A percentile compares a stretch with the other conserved stretches of the same genome.
phyloP scores from a whole-genome alignment of 371 early-diverging fungal genomes.

The Mucor sp. region DNA sequence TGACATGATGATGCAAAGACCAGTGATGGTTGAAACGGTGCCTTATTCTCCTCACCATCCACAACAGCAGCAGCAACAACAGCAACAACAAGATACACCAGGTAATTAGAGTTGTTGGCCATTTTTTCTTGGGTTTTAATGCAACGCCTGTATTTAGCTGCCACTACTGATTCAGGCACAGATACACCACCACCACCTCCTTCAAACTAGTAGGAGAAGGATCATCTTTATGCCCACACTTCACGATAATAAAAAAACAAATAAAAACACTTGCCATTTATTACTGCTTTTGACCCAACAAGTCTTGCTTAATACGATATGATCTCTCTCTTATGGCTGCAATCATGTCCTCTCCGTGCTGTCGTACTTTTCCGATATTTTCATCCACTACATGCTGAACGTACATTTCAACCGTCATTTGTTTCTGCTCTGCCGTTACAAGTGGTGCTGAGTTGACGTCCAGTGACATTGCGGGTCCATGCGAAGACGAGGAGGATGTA shows the following conservation, averaged over 20 bases:
- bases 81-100: neutral
- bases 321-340: neutral
- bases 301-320: neutral
- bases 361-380: neutral
- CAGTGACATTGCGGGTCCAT: neutral
- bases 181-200: slow-evolving; percentile 10
- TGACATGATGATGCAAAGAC: slow-evolving; percentile 51
- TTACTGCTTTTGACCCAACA: neutral
- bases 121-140: neutral
- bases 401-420: slow-evolving; percentile 9
- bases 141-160: neutral
- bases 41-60: slow-evolving; percentile 26
- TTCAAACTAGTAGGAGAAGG: slow-evolving; percentile 1
- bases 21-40: slow-evolving; percentile 37
- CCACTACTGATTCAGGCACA: neutral
- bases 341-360: neutral
- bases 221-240: neutral
- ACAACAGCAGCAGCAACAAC: neutral
- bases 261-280: neutral
- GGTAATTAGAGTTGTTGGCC: slow-evolving; percentile 5
- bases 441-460: neutral
- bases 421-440: slow-evolving; percentile 5
- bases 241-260: too few species aligned
- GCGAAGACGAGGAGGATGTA: too few species aligned
- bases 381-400: neutral